phyloP scores from a whole-genome alignment of 805 yeast genomes.

The Wickerhamomyces mucosus region DNA sequence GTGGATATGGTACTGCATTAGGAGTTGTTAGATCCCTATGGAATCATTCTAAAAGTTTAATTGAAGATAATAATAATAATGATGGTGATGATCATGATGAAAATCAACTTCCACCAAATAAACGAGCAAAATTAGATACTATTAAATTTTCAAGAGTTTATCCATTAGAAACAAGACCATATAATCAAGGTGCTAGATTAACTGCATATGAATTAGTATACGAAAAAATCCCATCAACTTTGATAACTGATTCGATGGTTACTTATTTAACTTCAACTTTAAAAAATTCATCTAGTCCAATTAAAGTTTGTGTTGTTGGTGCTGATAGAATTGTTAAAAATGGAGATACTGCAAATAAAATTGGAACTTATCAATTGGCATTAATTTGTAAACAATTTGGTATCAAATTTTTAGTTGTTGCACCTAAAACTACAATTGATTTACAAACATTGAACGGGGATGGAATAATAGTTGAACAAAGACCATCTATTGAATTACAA shows the following conservation, averaged over 20 bases:
- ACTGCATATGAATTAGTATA: constrained; percentile 86
- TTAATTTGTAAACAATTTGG: constrained; percentile 55
- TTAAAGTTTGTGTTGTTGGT: constrained; percentile 74
- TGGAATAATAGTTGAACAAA: constrained; percentile 75
- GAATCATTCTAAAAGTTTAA: constrained; percentile 26
- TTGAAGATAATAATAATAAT: too few relatives aligned
- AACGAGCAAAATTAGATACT: constrained; percentile 20
- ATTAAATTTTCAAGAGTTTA: constrained; percentile 62
- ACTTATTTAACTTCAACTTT: constrained; percentile 55
- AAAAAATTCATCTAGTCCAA: constrained; percentile 39
- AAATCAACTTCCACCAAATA: constrained; percentile 17
- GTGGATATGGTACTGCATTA: constrained; percentile 95
- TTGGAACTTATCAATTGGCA: constrained; percentile 88
- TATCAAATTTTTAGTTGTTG: constrained; percentile 85
- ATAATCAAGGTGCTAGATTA: constrained; percentile 90
- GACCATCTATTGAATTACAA: constrained; percentile 75
- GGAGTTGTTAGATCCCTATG: constrained; percentile 79
- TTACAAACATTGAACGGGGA: constrained; percentile 55
- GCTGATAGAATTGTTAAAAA: constrained; percentile 90
- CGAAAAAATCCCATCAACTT: constrained; percentile 79
- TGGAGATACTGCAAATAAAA: constrained; percentile 95
- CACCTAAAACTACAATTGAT: constrained; percentile 90
- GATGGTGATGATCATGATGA: too few relatives aligned
- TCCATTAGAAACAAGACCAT: constrained; percentile 92
- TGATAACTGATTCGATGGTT: constrained; percentile 88